Evolutionary conservation across 306 rosid genomes (phyloP).

Genomic region (Lotus japonicus): DNA sequence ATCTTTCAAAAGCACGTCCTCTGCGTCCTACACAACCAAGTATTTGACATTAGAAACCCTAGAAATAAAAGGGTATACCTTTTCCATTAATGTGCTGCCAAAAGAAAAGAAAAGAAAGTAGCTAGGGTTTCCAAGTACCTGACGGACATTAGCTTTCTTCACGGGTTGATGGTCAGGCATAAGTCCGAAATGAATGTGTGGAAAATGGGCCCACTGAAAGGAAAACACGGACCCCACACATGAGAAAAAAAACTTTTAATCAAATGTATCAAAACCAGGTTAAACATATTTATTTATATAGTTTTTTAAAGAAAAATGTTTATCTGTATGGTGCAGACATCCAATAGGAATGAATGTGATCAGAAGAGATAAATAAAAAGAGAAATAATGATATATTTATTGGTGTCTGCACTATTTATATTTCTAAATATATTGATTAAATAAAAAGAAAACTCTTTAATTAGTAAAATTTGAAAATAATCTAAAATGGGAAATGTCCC

Average conservation of each 20-base stretch:
- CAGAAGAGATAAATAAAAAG: too few species aligned
- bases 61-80: slow-evolving; percentile 13
- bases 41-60: slow-evolving; percentile 13
- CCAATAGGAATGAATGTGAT: too few species aligned
- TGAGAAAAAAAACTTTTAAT: background rate
- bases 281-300: too few species aligned
- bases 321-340: too few species aligned
- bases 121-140: slow-evolving; percentile 51
- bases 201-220: slow-evolving; percentile 98
- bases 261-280: too few species aligned
- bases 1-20: slow-evolving; percentile 66
- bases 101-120: slow-evolving; percentile 1
- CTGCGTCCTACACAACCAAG: slow-evolving; percentile 54
- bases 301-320: too few species aligned
- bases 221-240: slow-evolving; percentile 4
- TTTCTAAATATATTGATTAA: too few species aligned
- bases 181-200: slow-evolving; percentile 94
- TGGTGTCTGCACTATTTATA: too few species aligned
- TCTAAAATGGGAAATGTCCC: slow-evolving; percentile 3
- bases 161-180: slow-evolving; percentile 80
- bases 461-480: slow-evolving; percentile 9
- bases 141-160: slow-evolving; percentile 71
- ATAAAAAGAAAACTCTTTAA: slow-evolving; percentile 10
- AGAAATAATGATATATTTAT: too few species aligned
- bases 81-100: slow-evolving; percentile 6